phyloP scores from a whole-genome alignment of 2,329 filamentous ascomycete genomes.

The Neurospora crassa region DNA sequence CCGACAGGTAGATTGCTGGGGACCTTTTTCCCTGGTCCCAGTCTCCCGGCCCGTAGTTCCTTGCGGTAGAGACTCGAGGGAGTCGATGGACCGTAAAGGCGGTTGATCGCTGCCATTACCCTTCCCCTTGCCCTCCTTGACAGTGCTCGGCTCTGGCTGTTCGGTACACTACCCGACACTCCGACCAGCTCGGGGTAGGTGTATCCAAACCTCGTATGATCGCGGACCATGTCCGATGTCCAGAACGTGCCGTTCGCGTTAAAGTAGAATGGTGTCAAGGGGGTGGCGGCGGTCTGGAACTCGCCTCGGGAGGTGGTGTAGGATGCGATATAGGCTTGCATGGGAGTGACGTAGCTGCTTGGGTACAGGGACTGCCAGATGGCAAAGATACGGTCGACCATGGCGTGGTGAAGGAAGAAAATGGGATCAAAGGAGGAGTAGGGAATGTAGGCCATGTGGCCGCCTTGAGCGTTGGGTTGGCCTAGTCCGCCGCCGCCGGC shows the following conservation, averaged over 20 bases:
- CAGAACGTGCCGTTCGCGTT: slow-evolving; percentile 52
- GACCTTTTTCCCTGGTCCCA: not conserved
- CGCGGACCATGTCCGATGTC: slow-evolving; percentile 53
- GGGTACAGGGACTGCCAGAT: slow-evolving; percentile 72
- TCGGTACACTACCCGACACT: slow-evolving; percentile 9
- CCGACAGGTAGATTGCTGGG: not conserved
- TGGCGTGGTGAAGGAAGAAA: slow-evolving; percentile 69
- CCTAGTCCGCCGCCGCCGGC: slow-evolving; percentile 33
- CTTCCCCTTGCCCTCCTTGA: slow-evolving; percentile 22
- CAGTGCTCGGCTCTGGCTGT: slow-evolving; percentile 24
- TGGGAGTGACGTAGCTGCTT: slow-evolving; percentile 52
- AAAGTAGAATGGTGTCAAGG: slow-evolving; percentile 59
- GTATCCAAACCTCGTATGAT: slow-evolving; percentile 58
- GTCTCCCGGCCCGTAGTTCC: slow-evolving; percentile 7
- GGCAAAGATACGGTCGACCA: slow-evolving; percentile 65
- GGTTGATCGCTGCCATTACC: slow-evolving; percentile 46
- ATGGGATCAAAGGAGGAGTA: slow-evolving; percentile 72
- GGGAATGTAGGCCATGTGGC: slow-evolving; percentile 61
- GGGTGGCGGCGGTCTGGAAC: slow-evolving; percentile 43
- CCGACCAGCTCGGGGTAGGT: slow-evolving; percentile 54
- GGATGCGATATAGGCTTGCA: slow-evolving; percentile 44
- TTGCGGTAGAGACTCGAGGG: slow-evolving; percentile 24
- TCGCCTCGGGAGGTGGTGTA: slow-evolving; percentile 49
- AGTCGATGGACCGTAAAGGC: slow-evolving; percentile 45
- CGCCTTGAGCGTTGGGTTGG: slow-evolving; percentile 30